A percentile compares a stretch with the other conserved stretches of the same genome.
phyloP scores from a whole-genome alignment of 164 flowering plant genomes.

The Vitis rupestris region DNA sequence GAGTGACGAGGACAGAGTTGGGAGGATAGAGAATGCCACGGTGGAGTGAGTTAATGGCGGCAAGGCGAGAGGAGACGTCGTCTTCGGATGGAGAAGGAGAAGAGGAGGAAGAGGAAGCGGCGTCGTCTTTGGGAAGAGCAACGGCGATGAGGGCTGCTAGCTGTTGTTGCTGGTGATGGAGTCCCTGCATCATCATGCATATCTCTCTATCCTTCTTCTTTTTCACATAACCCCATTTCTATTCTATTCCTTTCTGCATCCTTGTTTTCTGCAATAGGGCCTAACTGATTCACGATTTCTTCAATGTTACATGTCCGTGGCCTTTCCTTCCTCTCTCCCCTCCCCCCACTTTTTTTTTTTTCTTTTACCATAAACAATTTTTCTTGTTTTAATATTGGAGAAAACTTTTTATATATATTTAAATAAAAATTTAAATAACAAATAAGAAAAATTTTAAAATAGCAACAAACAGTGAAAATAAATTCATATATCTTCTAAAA shows the following conservation, averaged over 20 bases:
- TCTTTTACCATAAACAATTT: background rate
- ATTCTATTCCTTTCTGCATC: background rate
- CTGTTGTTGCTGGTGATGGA: conserved; percentile 87
- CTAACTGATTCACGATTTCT: background rate
- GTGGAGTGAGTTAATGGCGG: conserved; percentile 79
- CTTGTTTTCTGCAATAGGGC: no score
- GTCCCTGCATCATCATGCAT: conserved; percentile 66
- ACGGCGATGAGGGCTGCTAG: conserved; percentile 76
- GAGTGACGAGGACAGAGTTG: conserved; percentile 76
- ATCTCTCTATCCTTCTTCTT: conserved; percentile 9
- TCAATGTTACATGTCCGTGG: background rate
- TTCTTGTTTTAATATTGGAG: background rate
- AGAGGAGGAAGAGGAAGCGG: conserved; percentile 26
- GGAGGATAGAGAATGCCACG: conserved; percentile 79
- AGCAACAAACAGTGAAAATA: no score
- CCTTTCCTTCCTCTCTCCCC: background rate
- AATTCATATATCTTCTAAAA: no score
- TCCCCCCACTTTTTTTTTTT: background rate
- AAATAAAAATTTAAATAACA: no score
- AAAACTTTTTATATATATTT: no score
- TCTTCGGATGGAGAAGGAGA: conserved; percentile 24
- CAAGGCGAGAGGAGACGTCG: conserved; percentile 57
- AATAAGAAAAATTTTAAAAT: no score
- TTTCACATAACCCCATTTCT: background rate
- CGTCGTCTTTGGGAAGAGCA: conserved; percentile 64